Conservation (phyloP, 805 yeast species). For the Maudiozyma bulderi region DNA sequence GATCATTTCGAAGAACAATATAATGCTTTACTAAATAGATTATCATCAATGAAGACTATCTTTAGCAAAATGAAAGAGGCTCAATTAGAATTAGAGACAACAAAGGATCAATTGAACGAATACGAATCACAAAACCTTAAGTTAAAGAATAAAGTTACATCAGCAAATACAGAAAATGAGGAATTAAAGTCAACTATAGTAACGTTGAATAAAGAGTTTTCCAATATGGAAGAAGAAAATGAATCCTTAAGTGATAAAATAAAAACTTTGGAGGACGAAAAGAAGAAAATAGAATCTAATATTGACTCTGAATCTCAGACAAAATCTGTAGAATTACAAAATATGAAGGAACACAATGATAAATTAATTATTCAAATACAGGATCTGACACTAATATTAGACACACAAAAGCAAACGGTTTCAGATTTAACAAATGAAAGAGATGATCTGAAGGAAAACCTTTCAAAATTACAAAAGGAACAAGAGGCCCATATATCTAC, state of each 20-base stretch:
- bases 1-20: constrained; percentile 51
- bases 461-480: constrained; percentile 30
- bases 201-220: constrained; percentile 34
- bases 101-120: constrained; percentile 42
- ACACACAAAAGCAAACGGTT: constrained; percentile 28
- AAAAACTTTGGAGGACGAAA: constrained; percentile 36
- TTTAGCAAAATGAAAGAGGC: constrained; percentile 67
- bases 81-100: constrained; percentile 49
- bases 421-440: constrained; percentile 29
- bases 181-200: constrained; percentile 28
- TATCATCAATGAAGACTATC: constrained; percentile 65
- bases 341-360: constrained; percentile 10
- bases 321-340: constrained; percentile 28
- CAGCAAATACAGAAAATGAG: constrained; percentile 26
- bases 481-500: constrained; percentile 13
- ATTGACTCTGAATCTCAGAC: constrained; percentile 33
- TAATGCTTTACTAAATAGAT: constrained; percentile 48
- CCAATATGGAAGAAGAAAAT: constrained; percentile 43
- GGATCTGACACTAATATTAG: constrained; percentile 32
- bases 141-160: constrained; percentile 28
- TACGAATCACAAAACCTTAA: constrained; percentile 35
- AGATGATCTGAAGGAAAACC: constrained; percentile 28
- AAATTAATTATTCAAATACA: constrained; percentile 22
- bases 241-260: constrained; percentile 45
- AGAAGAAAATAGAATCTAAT: constrained; percentile 31